Percentiles rank a stretch among this genome's conserved stretches.
phyloP scores from a whole-genome alignment of 179 eudicot genomes.

The Spinacia oleracea region DNA sequence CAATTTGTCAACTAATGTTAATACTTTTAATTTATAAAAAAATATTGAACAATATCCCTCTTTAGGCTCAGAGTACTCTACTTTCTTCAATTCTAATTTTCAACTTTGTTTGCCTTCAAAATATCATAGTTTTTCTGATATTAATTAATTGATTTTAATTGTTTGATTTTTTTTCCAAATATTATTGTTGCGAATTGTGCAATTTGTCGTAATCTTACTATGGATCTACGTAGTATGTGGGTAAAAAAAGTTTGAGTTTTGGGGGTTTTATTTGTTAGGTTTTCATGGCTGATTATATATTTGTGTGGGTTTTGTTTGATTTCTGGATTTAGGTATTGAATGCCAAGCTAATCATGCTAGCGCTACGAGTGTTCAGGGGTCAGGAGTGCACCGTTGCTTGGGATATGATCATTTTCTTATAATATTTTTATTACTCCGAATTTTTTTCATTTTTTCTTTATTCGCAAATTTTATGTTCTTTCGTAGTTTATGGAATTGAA shows the following conservation, averaged over 20 bases:
- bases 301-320: background rate
- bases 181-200: slow-evolving; percentile 88
- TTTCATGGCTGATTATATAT: background rate
- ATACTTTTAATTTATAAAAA: too few relatives aligned
- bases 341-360: slow-evolving; percentile 84
- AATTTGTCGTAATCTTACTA: slow-evolving; percentile 84
- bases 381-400: slow-evolving; percentile 94
- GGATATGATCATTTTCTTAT: slow-evolving; percentile 47
- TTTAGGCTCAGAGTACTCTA: slow-evolving; percentile 80
- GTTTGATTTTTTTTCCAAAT: slow-evolving; percentile 41
- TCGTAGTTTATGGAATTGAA: background rate
- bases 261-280: background rate
- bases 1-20: too few relatives aligned
- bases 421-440: background rate
- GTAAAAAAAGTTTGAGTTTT: slow-evolving; percentile 10
- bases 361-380: slow-evolving; percentile 82
- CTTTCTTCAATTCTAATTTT: background rate
- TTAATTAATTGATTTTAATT: background rate
- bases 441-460: background rate
- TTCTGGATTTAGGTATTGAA: slow-evolving; percentile 56
- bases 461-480: background rate
- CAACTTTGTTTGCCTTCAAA: background rate
- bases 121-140: too few relatives aligned
- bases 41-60: too few relatives aligned
- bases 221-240: slow-evolving; percentile 92